Conservation (phyloP, 2,329 filamentous ascomycete species). For the Hypoxylon sp. region DNA sequence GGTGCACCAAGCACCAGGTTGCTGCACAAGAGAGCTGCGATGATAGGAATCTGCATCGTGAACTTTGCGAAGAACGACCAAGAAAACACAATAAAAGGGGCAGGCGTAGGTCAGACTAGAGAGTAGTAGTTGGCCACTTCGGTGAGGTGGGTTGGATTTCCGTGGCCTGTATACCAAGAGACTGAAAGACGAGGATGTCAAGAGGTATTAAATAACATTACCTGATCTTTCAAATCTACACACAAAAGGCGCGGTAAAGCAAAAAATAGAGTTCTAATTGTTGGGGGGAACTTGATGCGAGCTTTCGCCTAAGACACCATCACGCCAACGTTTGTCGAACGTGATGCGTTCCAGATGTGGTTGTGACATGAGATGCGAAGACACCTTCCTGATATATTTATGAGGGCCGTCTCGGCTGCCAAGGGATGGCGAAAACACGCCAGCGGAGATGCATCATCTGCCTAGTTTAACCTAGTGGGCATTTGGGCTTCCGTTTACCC, state of each 20-base stretch:
- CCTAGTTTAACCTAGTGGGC: constrained; percentile 31
- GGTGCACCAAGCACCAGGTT: constrained; percentile 63
- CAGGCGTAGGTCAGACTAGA: background rate
- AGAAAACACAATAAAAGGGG: background rate
- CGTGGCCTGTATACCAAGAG: constrained; percentile 16
- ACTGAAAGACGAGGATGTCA: constrained; percentile 23
- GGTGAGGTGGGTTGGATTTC: constrained; percentile 7
- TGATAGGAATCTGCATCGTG: constrained; percentile 66
- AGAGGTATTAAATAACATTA: constrained; percentile 33
- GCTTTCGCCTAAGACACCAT: constrained; percentile 26
- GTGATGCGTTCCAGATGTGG: constrained; percentile 27
- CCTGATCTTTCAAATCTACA: background rate
- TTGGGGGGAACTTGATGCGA: constrained; percentile 11
- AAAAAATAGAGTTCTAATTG: constrained; percentile 16
- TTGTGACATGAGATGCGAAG: constrained; percentile 37
- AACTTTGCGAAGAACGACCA: constrained; percentile 2
- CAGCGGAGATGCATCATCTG: constrained; percentile 34
- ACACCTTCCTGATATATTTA: constrained; percentile 44
- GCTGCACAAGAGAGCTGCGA: constrained; percentile 59
- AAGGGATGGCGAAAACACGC: constrained; percentile 19
- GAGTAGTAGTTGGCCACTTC: constrained; percentile 6
- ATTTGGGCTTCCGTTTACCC: constrained; percentile 25
- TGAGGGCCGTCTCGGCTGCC: constrained; percentile 32
- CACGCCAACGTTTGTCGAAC: constrained; percentile 19
- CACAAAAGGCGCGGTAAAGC: constrained; percentile 12